Evolutionary conservation across 805 yeast genomes (phyloP).

Genomic region (Candida endomychidarum): DNA sequence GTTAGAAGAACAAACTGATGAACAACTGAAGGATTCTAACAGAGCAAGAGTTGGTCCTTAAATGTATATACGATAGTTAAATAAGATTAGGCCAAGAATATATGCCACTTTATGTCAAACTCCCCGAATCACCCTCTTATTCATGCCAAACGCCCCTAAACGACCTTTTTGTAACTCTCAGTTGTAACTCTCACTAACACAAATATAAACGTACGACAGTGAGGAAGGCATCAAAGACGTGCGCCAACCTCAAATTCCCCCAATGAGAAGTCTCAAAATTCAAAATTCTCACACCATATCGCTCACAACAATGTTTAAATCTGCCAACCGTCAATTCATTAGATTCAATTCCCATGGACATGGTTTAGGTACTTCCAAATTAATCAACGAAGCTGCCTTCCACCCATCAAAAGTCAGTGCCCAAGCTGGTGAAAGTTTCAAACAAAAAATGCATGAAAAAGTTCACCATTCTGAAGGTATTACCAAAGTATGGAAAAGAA

Average conservation of each 20-base stretch:
- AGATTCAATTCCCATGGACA: slow-evolving; percentile 41
- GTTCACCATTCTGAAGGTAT: slow-evolving; percentile 79
- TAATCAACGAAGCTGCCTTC: slow-evolving; percentile 40
- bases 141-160: too few species aligned
- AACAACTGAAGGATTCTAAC: background rate
- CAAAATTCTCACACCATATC: slow-evolving; percentile 21
- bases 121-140: too few species aligned
- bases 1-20: background rate
- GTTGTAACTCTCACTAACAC: too few species aligned
- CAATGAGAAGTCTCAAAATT: slow-evolving; percentile 13
- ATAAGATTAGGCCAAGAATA: too few species aligned
- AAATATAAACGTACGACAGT: too few species aligned
- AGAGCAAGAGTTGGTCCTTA: background rate
- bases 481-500: slow-evolving; percentile 79
- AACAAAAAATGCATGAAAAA: slow-evolving; percentile 59
- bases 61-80: too few species aligned
- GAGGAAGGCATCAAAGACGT: slow-evolving; percentile 4
- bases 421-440: slow-evolving; percentile 72
- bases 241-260: slow-evolving; percentile 6
- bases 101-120: too few species aligned
- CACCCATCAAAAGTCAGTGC: slow-evolving; percentile 41
- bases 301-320: slow-evolving; percentile 6
- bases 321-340: slow-evolving; percentile 35
- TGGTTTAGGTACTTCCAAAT: slow-evolving; percentile 42
- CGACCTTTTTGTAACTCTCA: too few species aligned